These are phyloP conservation scores for Brassica carinata DNA, from an alignment of 345 rosid species.

Conservation along the genomic window DNA sequence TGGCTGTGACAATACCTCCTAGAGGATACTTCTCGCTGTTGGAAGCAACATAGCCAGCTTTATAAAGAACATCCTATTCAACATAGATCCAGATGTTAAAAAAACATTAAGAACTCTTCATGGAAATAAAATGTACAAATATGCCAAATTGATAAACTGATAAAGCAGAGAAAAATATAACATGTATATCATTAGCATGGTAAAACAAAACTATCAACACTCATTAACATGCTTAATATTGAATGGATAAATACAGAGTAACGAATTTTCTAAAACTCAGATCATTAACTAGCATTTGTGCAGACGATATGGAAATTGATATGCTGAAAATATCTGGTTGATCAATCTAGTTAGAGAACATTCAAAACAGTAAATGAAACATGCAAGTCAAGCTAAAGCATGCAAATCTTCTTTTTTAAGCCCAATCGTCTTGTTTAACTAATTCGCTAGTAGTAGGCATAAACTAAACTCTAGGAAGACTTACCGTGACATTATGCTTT, in stretches of 20 bases:
- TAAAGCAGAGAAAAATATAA: not conserved
- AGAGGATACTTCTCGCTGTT: slow-evolving; percentile 86
- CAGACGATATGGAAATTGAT: not conserved
- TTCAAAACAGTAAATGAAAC: slow-evolving; percentile 6
- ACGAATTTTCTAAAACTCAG: not conserved
- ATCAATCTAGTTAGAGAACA: not conserved
- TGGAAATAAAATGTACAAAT: not conserved
- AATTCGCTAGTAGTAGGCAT: slow-evolving; percentile 5
- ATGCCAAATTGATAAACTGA: not conserved
- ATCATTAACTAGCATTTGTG: not conserved
- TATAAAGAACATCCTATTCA: slow-evolving; percentile 63
- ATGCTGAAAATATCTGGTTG: not conserved
- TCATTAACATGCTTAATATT: not conserved
- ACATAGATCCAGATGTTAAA: slow-evolving; percentile 7
- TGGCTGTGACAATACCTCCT: slow-evolving; percentile 82
- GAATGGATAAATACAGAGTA: not conserved
- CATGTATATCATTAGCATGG: slow-evolving; percentile 1
- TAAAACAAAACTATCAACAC: not conserved
- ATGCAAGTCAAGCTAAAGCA: slow-evolving; percentile 4
- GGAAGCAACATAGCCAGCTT: slow-evolving; percentile 92
- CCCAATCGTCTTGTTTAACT: not conserved
- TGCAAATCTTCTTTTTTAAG: slow-evolving; percentile 6
- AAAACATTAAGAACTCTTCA: slow-evolving; percentile 25
- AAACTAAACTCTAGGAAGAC: slow-evolving; percentile 36
- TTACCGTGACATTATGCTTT: slow-evolving; percentile 85